A percentile compares a stretch with the other conserved stretches of the same genome.
These are phyloP conservation scores for Urostyla sp. DNA, from an alignment of 73 alveolate genomes.

Conservation along the genomic window DNA sequence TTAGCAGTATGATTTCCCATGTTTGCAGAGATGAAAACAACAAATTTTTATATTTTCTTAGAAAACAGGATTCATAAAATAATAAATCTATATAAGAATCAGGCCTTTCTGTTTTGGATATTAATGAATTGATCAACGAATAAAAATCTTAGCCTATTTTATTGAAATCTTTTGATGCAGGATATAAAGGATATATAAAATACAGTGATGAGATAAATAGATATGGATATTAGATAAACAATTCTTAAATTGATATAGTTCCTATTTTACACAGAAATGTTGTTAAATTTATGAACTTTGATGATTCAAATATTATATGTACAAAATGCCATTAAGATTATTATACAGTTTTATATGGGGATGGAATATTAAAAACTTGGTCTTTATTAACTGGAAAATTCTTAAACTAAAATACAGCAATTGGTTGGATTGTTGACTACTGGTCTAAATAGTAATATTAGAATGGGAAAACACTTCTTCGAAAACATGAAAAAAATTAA, in stretches of 20 bases:
- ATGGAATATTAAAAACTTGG: constrained; percentile 1
- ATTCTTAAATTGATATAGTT: neutral
- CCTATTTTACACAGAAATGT: constrained; percentile 11
- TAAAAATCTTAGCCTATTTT: neutral
- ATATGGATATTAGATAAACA: neutral
- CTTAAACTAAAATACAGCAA: neutral
- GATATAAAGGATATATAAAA: neutral
- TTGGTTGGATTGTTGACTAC: neutral
- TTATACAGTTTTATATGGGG: neutral
- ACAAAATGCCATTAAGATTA: neutral
- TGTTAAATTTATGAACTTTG: neutral
- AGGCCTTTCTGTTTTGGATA: constrained; percentile 16
- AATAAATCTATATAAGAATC: constrained; percentile 2
- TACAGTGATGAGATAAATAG: neutral
- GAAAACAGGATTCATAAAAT: too few species aligned
- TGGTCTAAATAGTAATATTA: neutral
- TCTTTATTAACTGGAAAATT: constrained; percentile 5
- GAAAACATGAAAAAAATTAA: neutral
- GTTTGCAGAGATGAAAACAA: too few species aligned
- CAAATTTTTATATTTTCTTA: too few species aligned
- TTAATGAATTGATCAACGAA: neutral
- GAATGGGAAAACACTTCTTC: neutral
- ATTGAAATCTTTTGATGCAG: neutral
- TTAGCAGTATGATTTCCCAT: too few species aligned
- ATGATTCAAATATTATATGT: neutral